Evolutionary conservation across 192 early-diverging fungal species (phyloP).

Genomic region (Glomus cerebriforme): DNA sequence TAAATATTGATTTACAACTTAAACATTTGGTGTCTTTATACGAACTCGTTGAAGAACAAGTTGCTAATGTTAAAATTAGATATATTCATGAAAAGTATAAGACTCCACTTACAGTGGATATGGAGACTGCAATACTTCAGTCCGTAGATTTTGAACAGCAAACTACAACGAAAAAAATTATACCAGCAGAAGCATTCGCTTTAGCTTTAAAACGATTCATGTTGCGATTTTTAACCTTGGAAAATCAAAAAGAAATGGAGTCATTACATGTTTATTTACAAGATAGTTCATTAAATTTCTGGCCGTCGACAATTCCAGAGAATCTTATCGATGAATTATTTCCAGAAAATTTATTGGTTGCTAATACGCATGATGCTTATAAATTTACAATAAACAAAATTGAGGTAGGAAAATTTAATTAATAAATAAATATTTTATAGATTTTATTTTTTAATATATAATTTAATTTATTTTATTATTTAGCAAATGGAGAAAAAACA

Average conservation of each 20-base stretch:
- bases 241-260: not conserved
- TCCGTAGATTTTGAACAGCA: not conserved
- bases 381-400: not conserved
- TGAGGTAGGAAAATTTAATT: not conserved
- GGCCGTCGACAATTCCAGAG: not conserved
- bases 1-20: not conserved
- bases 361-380: not conserved
- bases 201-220: conserved; percentile 16
- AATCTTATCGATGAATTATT: not conserved
- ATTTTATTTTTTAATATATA: too few relatives aligned
- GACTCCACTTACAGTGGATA: not conserved
- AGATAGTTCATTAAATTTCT: not conserved
- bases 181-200: conserved; percentile 4
- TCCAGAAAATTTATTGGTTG: not conserved
- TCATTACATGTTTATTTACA: not conserved
- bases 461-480: too few relatives aligned
- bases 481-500: too few relatives aligned
- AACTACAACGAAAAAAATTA: not conserved
- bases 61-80: not conserved
- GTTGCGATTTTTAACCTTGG: not conserved
- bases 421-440: not conserved
- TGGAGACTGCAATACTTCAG: not conserved
- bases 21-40: conserved; percentile 31
- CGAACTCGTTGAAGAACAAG: conserved; percentile 31
- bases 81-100: conserved; percentile 30